Base-by-base conservation (phyloP, 1,284 basidiomycete genomes). In the Tylopilus sp. region DNA sequence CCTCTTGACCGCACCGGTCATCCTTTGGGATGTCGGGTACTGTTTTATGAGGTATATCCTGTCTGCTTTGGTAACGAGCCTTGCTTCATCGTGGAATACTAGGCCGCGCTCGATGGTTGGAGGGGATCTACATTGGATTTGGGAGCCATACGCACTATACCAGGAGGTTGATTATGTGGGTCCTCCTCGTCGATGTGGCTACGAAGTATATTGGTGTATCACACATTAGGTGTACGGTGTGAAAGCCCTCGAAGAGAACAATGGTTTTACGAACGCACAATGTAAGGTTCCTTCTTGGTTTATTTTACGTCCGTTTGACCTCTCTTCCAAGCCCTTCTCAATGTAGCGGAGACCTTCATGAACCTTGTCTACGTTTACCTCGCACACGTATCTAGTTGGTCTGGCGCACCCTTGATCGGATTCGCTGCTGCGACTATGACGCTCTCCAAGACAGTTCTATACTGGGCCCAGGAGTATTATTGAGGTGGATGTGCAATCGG, bases 201-300 rank as follows among this genome's bases (percentile, higher is more conserved):
- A 1, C 1, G 28, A 29, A 6, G 11, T 11, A 12, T 29, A 12
- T 12, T 10, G 5, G 35, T 7, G 6, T 28, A 45, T 69, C 70
- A 53, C 54, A 66, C 59, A 15, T 41, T 52, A 86, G 85, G 68
- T 90, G 11, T 96, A 97, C 59, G 89, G 90, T 11, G 58, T 82
- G 23, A 74, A 75, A 28, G 78, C 86, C 0, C 74, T 84, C 38
- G 68, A 84, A 51, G 66, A 73, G 1, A 78, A 79, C 18, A 78
- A 86, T 51, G 93, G 93, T 0, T 97, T 96, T 69, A 84, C 92
- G 11, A 89, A 82, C 57, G 92, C 93, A 2, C 92, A 96, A 72
- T 78, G 90, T 90, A 59, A 54, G 80, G 61, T 2, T 46, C 21
- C 26, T 19, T 21, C 16, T 2, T 6, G 0, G 1, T 13, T 7